These are phyloP conservation scores for Vanrija humicola DNA, from an alignment of 1,284 basidiomycete genomes.

Conservation along the genomic window DNA sequence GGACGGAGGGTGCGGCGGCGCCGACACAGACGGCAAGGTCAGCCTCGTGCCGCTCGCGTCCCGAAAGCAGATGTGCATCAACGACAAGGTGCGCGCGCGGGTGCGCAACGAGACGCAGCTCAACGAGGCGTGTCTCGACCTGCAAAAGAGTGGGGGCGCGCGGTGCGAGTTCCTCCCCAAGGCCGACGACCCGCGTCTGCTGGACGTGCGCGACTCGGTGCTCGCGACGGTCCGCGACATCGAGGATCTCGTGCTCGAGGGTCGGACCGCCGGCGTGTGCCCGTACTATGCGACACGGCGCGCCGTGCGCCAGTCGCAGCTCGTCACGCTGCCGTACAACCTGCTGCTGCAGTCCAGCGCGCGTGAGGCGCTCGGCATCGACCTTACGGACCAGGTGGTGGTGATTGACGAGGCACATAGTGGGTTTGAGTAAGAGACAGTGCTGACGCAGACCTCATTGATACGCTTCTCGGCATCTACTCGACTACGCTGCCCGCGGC, in stretches of 20 bases:
- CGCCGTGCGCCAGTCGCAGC: slow-evolving; percentile 84
- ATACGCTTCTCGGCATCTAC: slow-evolving; percentile 82
- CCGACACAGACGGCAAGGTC: slow-evolving; percentile 15
- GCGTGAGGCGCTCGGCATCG: slow-evolving; percentile 79
- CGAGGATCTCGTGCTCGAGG: slow-evolving; percentile 78
- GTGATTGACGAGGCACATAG: slow-evolving; percentile 97
- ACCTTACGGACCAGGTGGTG: slow-evolving; percentile 75
- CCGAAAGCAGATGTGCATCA: slow-evolving; percentile 91
- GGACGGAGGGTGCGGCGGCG: background rate
- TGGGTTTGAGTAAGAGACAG: slow-evolving; percentile 48
- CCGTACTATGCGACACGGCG: slow-evolving; percentile 89
- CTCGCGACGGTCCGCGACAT: slow-evolving; percentile 86
- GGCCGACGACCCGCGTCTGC: slow-evolving; percentile 67
- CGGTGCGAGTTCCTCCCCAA: slow-evolving; percentile 74
- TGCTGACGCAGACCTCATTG: slow-evolving; percentile 64
- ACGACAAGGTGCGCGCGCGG: slow-evolving; percentile 58
- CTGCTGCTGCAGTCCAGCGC: slow-evolving; percentile 80
- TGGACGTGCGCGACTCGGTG: slow-evolving; percentile 85
- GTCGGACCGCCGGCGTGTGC: slow-evolving; percentile 66
- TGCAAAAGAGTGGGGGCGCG: slow-evolving; percentile 65
- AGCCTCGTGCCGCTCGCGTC: slow-evolving; percentile 78
- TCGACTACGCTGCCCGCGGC: slow-evolving; percentile 64
- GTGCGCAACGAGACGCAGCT: slow-evolving; percentile 61
- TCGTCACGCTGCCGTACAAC: slow-evolving; percentile 91
- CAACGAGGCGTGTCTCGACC: slow-evolving; percentile 86